phyloP scores from a whole-genome alignment of 1,284 basidiomycete species.

The Tilletia walkeri region DNA sequence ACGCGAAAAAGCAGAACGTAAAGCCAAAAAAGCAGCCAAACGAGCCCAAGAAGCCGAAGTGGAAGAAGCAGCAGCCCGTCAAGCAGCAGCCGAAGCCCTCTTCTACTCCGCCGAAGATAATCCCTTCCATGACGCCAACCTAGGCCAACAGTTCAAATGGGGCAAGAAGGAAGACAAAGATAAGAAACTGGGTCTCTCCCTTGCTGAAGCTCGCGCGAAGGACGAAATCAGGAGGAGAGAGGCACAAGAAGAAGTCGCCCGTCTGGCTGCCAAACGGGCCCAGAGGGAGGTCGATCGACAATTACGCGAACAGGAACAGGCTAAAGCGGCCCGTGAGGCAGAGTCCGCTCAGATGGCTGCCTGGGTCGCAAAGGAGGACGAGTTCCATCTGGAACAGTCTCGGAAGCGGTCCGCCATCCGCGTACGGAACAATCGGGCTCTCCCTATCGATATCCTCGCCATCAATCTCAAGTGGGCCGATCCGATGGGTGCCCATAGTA shows the following conservation, averaged over 20 bases:
- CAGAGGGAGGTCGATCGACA: slow-evolving; percentile 85
- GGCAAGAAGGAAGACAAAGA: slow-evolving; percentile 98
- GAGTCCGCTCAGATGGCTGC: slow-evolving; percentile 96
- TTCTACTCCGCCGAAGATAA: slow-evolving; percentile 88
- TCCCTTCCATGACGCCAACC: slow-evolving; percentile 92
- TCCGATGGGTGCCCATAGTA: slow-evolving; percentile 84
- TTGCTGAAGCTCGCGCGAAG: slow-evolving; percentile 74
- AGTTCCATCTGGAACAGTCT: slow-evolving; percentile 94
- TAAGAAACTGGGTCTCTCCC: slow-evolving; percentile 76
- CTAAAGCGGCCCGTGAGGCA: slow-evolving; percentile 78
- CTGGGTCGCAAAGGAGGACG: slow-evolving; percentile 95
- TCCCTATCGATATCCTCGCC: slow-evolving; percentile 52
- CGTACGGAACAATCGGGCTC: slow-evolving; percentile 86
- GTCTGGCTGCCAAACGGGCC: slow-evolving; percentile 81
- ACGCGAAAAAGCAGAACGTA: slow-evolving; percentile 30
- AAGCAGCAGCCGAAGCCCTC: slow-evolving; percentile 47
- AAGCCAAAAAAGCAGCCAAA: slow-evolving; percentile 42
- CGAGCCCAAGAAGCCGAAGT: slow-evolving; percentile 31
- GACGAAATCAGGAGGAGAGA: slow-evolving; percentile 82
- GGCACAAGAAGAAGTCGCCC: slow-evolving; percentile 89
- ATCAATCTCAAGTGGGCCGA: slow-evolving; percentile 53
- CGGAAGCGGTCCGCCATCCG: slow-evolving; percentile 85
- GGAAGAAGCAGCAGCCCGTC: slow-evolving; percentile 34
- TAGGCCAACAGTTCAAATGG: slow-evolving; percentile 94
- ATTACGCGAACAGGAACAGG: slow-evolving; percentile 86